Evolutionary conservation across 164 flowering plant genomes (phyloP), one percentile per base, ranked within the genome.

Genomic region (Litsea cubeba): DNA sequence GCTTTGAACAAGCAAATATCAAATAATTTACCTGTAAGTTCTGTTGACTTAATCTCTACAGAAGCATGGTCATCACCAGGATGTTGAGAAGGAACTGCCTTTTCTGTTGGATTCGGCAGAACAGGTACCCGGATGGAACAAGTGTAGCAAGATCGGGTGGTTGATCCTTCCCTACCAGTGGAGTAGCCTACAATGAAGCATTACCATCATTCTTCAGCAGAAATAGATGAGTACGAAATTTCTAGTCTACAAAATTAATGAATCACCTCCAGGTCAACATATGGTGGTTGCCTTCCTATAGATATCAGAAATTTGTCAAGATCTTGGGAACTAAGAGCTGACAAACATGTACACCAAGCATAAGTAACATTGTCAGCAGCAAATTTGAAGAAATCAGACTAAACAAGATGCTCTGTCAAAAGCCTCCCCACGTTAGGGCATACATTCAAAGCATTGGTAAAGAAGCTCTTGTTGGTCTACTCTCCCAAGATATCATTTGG

Each of bases 141-240:
- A 88, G 82, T 69, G 80, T 68, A 62, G 98, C 95, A 63, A 95
- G 87, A 84, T 95, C 98, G 66, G 99, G 99, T 73, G 98, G 96
- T 72, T 91, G 96, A 82, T 95, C 98, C 81, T 95, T 93, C 24
- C 99, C 98, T 6, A 95, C 95, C 1, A 87, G n/a, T 68, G 97
- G 97, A 68, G 78, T 92, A 79, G 91, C 96, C 99, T 91, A 78
- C 77, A 70, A 79, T 18, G 76, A 78, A 71, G 23, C 22, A 78
- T 5, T 74, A 51, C 23, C 35, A 68, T 54, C 49, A 69, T 70
- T 62, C 72, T 24, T 60, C 20, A 78, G 5, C 6, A 25, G 57
- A 70, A 63, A 18, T 24, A 14, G 18, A 18, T 32, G 14, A 62
- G 22, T 23, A 49, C 32, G 15, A 74, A 57, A 18, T 60, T 35